These are phyloP conservation scores for Colletotrichum gloeosporioides DNA, from an alignment of 2,329 filamentous ascomycete species.

Conservation along the genomic window DNA sequence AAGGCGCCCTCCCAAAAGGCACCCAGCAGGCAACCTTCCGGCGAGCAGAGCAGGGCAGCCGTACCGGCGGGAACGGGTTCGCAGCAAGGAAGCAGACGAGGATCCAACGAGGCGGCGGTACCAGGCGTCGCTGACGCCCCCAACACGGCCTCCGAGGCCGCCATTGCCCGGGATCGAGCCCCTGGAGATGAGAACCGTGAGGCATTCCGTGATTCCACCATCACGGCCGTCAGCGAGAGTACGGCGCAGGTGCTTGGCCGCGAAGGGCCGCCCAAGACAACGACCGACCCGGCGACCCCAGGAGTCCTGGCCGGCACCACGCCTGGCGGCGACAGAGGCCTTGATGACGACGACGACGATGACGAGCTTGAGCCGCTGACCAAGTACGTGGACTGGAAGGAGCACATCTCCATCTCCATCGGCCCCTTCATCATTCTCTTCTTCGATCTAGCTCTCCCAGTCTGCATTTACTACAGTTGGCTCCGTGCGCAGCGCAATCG, in stretches of 20 bases:
- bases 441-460: constrained; percentile 13
- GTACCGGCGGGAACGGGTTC: background rate
- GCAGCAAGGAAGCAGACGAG: background rate
- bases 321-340: background rate
- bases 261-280: constrained; percentile 10
- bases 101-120: constrained; percentile 1
- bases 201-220: constrained; percentile 14
- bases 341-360: background rate
- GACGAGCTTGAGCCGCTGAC: constrained; percentile 19
- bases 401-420: constrained; percentile 20
- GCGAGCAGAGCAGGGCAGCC: background rate
- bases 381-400: constrained; percentile 19
- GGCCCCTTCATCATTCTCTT: constrained; percentile 19
- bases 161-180: background rate
- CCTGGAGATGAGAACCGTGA: constrained; percentile 17
- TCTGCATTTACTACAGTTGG: constrained; percentile 20
- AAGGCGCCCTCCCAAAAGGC: background rate
- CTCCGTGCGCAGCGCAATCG: constrained; percentile 14
- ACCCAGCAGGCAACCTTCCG: background rate
- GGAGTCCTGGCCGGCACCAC: constrained; percentile 1
- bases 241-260: constrained; percentile 12
- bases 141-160: background rate
- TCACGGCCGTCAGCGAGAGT: constrained; percentile 16
- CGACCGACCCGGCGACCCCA: background rate
- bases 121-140: constrained; percentile 13